Percentiles rank a stretch among this genome's conserved stretches.
Evolutionary conservation across 192 early-diverging fungal species (phyloP).

Genomic region (Helicostylum pulchrum): DNA sequence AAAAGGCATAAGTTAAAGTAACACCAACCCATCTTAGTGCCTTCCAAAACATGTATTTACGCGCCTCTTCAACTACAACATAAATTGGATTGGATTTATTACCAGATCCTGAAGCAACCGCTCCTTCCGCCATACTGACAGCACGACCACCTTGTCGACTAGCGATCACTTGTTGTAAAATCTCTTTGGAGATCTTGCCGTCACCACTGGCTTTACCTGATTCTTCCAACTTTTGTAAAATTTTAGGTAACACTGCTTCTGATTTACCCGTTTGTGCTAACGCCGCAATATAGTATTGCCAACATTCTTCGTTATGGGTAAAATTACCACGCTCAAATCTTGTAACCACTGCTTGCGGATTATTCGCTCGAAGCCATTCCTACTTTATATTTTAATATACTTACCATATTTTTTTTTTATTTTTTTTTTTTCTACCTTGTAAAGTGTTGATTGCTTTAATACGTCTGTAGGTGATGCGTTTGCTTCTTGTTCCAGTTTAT

Average conservation of each 20-base stretch:
- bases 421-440: slow-evolving; percentile 43
- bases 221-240: slow-evolving; percentile 49
- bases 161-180: slow-evolving; percentile 30
- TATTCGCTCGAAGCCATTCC: slow-evolving; percentile 52
- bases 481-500: slow-evolving; percentile 54
- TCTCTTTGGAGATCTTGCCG: slow-evolving; percentile 14
- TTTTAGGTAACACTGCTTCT: slow-evolving; percentile 53
- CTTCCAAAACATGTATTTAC: slow-evolving; percentile 57
- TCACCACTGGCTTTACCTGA: slow-evolving; percentile 18
- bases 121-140: slow-evolving; percentile 31
- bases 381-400: slow-evolving; percentile 12
- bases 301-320: slow-evolving; percentile 50
- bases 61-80: slow-evolving; percentile 59
- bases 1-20: slow-evolving; percentile 64
- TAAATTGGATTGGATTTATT: slow-evolving; percentile 59
- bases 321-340: slow-evolving; percentile 55
- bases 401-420: background rate
- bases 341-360: slow-evolving; percentile 46
- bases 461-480: slow-evolving; percentile 48
- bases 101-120: slow-evolving; percentile 37
- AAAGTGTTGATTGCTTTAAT: slow-evolving; percentile 47
- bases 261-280: slow-evolving; percentile 47
- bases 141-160: slow-evolving; percentile 24
- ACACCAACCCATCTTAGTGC: slow-evolving; percentile 58
- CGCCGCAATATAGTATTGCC: slow-evolving; percentile 53